Conservation (phyloP, 192 early-diverging fungal species). For the Jimgerdemannia flammicorona region DNA sequence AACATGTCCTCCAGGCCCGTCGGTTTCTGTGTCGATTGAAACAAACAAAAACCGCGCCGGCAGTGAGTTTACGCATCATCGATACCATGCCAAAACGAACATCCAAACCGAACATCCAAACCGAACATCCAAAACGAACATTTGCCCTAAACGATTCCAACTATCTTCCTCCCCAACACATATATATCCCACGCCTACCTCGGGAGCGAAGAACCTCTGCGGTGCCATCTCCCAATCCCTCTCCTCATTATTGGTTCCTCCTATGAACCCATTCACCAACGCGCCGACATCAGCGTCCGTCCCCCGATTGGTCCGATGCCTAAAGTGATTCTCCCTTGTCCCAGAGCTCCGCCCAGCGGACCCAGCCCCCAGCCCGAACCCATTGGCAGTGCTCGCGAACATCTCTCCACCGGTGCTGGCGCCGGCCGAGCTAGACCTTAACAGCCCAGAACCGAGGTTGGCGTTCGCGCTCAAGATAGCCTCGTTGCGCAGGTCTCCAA, state of each 20-base stretch:
- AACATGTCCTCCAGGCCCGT: not conserved
- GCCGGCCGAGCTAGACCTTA: not conserved
- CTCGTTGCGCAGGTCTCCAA: not conserved
- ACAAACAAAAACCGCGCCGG: not conserved
- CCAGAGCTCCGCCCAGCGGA: not conserved
- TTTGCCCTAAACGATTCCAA: not conserved
- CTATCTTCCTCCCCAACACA: not conserved
- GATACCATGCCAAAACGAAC: not conserved
- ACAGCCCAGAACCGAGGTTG: not conserved
- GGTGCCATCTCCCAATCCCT: not conserved
- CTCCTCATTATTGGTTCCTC: not conserved
- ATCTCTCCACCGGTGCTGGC: no score
- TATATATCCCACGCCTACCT: not conserved
- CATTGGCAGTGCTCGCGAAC: not conserved
- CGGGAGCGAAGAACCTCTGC: not conserved
- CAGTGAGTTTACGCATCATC: not conserved
- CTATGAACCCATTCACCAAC: not conserved
- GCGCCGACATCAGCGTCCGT: not conserved
- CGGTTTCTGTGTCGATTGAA: not conserved
- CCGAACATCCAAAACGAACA: not conserved
- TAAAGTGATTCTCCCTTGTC: not conserved
- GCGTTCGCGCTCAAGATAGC: not conserved
- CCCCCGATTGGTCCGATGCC: not conserved
- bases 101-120: no score
- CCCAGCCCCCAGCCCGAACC: not conserved